Base-by-base conservation (phyloP, 2,329 filamentous ascomycete species). In the Pseudopithomyces maydicus region DNA sequence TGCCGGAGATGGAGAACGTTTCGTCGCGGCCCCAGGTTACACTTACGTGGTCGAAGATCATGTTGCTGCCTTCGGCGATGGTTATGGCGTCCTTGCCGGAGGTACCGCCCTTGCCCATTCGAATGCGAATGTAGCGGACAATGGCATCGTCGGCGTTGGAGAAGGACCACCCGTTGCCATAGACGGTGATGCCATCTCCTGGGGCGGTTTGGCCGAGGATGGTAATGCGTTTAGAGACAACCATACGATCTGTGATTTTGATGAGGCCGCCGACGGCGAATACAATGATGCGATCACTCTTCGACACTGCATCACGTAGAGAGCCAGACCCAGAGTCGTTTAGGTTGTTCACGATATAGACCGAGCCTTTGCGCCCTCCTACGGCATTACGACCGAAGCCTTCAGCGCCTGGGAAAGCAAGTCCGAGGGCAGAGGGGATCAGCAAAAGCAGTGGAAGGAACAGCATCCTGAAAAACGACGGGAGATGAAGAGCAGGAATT, bases 21-120 rank as follows among this genome's bases (percentile, higher is more conserved):
- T 85, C 83, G 56, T 84, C 82, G 11, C 81, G 80, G n/a, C 83
- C 83, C 80, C 82, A 85, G 0, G 80, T 78, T 15, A 81, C 79
- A 19, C 78, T 81, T 32, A 84, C 72, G 58, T 85, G 84, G 65
- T 85, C 83, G 61, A 85, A 83, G 44, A 85, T 85, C 74, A 85
- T 83, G 59, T 79, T 82, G 32, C 72, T 70, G 7, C 82, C 82
- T 8, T 82, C 77, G 5, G 82, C 83, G 54, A 86, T 84, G 17
- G 77, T 80, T 41, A 84, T 77, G 2, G 77, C 83, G 56, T 84
- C 82, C 64, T 86, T 85, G 7, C 82, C 82, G 2, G 77, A 79
- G n/a, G 73, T 74, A 4, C 82, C 82, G 6, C 75, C 71, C 47
- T 77, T 80, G 33, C 83, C 83, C 81, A 84, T 84, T 23, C 82